Evolutionary conservation across 192 early-diverging fungal species (phyloP).

Genomic region (Geranomyces variabilis): DNA sequence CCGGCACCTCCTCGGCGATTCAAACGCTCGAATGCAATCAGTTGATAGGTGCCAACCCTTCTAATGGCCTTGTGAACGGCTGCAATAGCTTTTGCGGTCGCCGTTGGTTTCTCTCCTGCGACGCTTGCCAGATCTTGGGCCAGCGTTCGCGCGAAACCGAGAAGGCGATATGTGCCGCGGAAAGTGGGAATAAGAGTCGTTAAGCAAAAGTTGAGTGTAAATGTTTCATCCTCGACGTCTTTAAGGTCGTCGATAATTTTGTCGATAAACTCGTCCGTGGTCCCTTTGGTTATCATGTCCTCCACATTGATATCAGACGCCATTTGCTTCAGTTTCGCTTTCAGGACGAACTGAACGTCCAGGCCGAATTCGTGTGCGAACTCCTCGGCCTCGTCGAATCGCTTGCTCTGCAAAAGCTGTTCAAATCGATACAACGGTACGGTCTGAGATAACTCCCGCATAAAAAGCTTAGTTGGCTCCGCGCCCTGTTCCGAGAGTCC

Average conservation of each 20-base stretch:
- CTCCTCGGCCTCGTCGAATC: conserved; percentile 44
- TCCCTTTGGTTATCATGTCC: conserved; percentile 4
- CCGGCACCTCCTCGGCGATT: neutral
- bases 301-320: neutral
- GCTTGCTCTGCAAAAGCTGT: conserved; percentile 23
- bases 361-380: conserved; percentile 36
- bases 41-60: conserved; percentile 40
- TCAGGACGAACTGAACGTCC: conserved; percentile 34
- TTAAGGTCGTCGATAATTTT: conserved; percentile 21
- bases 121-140: neutral
- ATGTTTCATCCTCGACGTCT: conserved; percentile 34
- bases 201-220: conserved; percentile 33
- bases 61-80: conserved; percentile 37
- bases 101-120: neutral
- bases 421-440: conserved; percentile 35
- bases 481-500: neutral
- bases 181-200: conserved; percentile 2
- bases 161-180: conserved; percentile 24
- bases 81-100: neutral
- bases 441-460: conserved; percentile 35
- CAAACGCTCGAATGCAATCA: conserved; percentile 24
- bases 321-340: conserved; percentile 33
- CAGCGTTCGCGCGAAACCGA: conserved; percentile 28
- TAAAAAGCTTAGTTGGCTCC: conserved; percentile 7
- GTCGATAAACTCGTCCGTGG: conserved; percentile 15